phyloP scores from a whole-genome alignment of 495 filamentous ascomycete species.

The Hypoxylon trugodes region DNA sequence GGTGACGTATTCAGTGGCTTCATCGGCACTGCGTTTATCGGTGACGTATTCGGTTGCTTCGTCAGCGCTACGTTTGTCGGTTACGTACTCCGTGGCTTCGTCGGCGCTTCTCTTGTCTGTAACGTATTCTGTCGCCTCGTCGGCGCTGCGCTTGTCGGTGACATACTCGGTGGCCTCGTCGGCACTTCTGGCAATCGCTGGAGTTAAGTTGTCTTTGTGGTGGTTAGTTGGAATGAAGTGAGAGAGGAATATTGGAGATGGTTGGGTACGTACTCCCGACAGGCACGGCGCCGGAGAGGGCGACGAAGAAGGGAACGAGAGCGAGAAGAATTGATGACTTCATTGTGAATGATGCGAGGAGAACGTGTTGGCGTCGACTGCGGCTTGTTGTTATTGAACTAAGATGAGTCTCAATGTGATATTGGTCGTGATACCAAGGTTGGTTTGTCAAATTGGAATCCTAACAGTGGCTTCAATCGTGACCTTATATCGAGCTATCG shows the following conservation, averaged over 20 bases:
- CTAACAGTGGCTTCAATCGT: background rate
- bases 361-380: background rate
- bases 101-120: background rate
- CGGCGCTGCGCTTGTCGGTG: background rate
- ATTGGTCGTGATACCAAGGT: background rate
- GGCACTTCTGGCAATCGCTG: background rate
- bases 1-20: background rate
- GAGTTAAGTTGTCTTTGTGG: background rate
- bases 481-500: background rate
- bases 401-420: background rate
- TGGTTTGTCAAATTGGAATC: background rate
- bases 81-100: background rate
- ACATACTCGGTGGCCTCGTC: background rate
- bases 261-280: background rate
- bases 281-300: background rate
- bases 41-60: background rate
- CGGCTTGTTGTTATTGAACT: background rate
- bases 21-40: background rate
- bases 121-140: background rate
- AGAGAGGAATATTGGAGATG: background rate
- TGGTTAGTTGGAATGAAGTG: background rate
- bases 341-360: background rate
- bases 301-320: background rate
- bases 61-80: background rate
- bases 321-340: background rate